Conservation (phyloP, 805 yeast species). For the Zygosaccharomyces bisporus region DNA sequence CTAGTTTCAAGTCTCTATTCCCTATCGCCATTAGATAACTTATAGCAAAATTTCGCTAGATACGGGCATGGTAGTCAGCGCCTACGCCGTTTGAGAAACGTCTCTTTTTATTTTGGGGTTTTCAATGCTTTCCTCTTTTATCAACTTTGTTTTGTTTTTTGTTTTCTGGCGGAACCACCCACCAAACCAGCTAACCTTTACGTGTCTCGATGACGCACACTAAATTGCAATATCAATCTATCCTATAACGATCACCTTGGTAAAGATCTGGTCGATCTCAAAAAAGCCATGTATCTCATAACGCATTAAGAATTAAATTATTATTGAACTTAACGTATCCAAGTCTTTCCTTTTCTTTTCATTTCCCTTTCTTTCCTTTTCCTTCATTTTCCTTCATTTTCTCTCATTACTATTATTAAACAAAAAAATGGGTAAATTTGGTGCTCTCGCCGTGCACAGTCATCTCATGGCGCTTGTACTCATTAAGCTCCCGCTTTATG, state of each 20-base stretch:
- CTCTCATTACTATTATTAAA: conserved; percentile 7
- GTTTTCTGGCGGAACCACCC: no score
- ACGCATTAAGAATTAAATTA: neutral
- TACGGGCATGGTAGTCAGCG: no score
- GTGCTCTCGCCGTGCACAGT: conserved; percentile 59
- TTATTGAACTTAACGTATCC: neutral
- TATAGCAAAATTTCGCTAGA: no score
- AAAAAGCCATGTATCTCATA: neutral
- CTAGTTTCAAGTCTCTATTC: no score
- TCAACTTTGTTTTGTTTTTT: no score
- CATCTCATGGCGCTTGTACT: conserved; percentile 63
- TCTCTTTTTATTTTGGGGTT: no score
- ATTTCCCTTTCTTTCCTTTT: neutral
- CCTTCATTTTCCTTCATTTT: neutral
- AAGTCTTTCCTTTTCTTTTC: neutral
- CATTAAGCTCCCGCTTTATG: conserved; percentile 62
- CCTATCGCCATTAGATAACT: no score
- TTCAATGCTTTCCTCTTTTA: no score
- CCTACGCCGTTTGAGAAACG: no score
- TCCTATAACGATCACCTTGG: neutral
- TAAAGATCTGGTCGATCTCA: neutral
- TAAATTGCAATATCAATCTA: neutral
- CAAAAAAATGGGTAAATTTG: conserved; percentile 61
- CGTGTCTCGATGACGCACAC: neutral
- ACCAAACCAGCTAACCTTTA: no score